Percentiles rank a stretch among this genome's conserved stretches.
These are phyloP conservation scores for Schizonepeta tenuifolia DNA, from an alignment of 257 asterid genomes.

Conservation along the genomic window DNA sequence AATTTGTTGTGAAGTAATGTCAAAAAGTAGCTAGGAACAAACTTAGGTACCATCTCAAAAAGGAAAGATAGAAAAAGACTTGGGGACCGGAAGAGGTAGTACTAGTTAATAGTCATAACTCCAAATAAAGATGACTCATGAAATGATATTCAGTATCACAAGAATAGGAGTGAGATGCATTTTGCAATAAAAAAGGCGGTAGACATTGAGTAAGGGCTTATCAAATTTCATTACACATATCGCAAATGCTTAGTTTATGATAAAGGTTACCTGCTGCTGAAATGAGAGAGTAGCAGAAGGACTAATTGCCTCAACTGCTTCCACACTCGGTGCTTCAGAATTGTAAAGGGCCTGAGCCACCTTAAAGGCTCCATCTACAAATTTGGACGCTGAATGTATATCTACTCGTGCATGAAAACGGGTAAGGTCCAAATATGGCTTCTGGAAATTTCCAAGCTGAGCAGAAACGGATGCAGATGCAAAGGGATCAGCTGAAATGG, in stretches of 20 bases:
- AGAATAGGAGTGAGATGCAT: neutral
- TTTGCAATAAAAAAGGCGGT: neutral
- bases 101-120: neutral
- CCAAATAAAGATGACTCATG: neutral
- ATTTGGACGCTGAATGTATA: constrained; percentile 67
- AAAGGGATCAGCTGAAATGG: constrained; percentile 65
- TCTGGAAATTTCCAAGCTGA: constrained; percentile 79
- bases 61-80: no score
- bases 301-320: constrained; percentile 57
- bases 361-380: constrained; percentile 52
- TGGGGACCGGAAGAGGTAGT: no score
- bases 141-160: neutral
- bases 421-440: constrained; percentile 65
- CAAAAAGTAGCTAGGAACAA: no score
- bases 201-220: neutral
- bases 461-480: constrained; percentile 63
- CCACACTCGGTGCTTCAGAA: constrained; percentile 50
- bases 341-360: constrained; percentile 60
- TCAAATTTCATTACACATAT: neutral
- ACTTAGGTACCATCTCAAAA: no score
- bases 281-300: constrained; percentile 69
- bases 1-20: no score
- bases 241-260: neutral
- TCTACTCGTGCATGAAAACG: constrained; percentile 60
- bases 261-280: constrained; percentile 78